Conservation (phyloP, 1,284 basidiomycete species). For the Ceraceosorus guamensis region DNA sequence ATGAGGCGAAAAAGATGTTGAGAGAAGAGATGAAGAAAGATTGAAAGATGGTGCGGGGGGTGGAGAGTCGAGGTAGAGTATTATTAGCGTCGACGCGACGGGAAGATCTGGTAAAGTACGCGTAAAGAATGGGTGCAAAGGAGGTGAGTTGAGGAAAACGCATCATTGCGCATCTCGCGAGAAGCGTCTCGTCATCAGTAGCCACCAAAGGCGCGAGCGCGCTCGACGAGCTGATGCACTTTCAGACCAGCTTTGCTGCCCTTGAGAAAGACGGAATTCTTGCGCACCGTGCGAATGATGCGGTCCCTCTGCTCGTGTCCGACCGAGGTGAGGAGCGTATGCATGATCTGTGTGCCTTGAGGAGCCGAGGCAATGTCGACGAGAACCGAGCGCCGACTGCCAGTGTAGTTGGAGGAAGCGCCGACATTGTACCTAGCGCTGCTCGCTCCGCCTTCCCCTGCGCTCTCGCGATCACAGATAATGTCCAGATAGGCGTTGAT, state of each 20-base stretch:
- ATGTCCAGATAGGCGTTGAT: slow-evolving; percentile 24
- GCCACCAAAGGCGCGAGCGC: slow-evolving; percentile 41
- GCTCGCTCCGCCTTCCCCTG: background rate
- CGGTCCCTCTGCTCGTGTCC: slow-evolving; percentile 23
- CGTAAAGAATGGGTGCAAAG: no score
- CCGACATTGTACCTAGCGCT: background rate
- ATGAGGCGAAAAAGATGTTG: no score
- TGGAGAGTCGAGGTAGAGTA: no score
- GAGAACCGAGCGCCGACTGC: slow-evolving; percentile 31
- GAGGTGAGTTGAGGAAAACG: no score
- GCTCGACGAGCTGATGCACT: slow-evolving; percentile 45
- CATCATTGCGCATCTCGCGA: no score
- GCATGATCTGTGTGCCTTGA: slow-evolving; percentile 43
- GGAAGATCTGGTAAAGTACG: no score
- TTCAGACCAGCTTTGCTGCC: slow-evolving; percentile 44
- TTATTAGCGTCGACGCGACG: no score
- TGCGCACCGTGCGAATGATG: slow-evolving; percentile 39
- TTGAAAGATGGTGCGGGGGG: no score
- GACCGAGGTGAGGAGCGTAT: slow-evolving; percentile 41
- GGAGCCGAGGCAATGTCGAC: slow-evolving; percentile 38
- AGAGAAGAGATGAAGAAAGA: no score
- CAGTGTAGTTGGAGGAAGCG: slow-evolving; percentile 3
- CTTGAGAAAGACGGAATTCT: slow-evolving; percentile 41
- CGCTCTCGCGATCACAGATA: slow-evolving; percentile 20
- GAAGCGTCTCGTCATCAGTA: no score